Evolutionary conservation across 306 rosid genomes (phyloP).

Genomic region (Acacia confusa): DNA sequence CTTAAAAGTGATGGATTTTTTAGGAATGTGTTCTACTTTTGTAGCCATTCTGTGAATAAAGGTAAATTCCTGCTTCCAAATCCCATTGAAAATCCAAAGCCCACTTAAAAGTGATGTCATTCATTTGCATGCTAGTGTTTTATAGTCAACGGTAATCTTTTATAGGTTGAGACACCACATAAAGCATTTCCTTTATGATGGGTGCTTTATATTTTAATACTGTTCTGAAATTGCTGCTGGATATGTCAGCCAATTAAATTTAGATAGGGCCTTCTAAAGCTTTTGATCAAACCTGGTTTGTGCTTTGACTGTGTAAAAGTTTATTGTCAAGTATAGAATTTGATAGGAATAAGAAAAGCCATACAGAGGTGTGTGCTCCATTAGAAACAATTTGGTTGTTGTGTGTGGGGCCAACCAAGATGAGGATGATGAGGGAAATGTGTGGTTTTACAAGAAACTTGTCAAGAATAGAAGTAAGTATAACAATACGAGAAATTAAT

Average conservation of each 20-base stretch:
- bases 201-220: not conserved
- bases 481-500: no score
- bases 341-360: not conserved
- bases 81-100: not conserved
- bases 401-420: no score
- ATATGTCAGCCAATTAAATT: not conserved
- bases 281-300: not conserved
- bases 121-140: not conserved
- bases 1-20: no score
- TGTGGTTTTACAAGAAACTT: no score
- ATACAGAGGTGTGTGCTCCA: not conserved
- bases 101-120: not conserved
- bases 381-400: not conserved
- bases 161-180: not conserved
- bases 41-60: no score
- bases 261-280: not conserved
- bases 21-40: no score
- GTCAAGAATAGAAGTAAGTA: no score
- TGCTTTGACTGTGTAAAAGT: not conserved
- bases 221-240: not conserved
- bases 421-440: no score
- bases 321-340: not conserved
- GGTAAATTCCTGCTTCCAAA: not conserved
- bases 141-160: not conserved
- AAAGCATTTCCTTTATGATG: not conserved